Base-by-base conservation (phyloP, 1,284 basidiomycete genomes). In the Sporisorium exsertum region DNA sequence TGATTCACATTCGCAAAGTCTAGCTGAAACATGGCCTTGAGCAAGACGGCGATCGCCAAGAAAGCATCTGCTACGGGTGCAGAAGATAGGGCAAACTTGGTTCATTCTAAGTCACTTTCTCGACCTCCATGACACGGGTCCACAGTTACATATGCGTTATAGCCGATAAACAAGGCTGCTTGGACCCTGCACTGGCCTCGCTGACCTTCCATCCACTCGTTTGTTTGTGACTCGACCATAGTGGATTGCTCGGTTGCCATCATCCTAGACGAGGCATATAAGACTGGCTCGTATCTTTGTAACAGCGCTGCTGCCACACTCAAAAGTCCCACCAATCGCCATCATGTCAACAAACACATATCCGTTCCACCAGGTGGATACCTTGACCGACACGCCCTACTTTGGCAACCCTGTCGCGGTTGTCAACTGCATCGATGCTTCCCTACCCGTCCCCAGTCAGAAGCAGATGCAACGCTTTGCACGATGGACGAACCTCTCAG, bases 391-490 rank as follows among this genome's bases (percentile, higher is more conserved):
- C 33, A 59, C 45, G 16, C 60, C 79, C 2, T 71, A 74, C 47
- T 61, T 57, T 27, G 81, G 81, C 26, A 83, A 83, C 53, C 81
- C 81, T 0, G 79, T 83, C 3, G 81, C 81, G 3, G 81, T 83
- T 3, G 76, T 82, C 33, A 74, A 70, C 53, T 74, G 72, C 27
- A 63, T 74, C 40, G 52, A 69, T 42, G 0, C 62, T 7, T 42
- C 61, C 7, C 45, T 64, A 18, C 58, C 64, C 5, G 46, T 58
- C 0, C 70, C 78, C 0, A 32, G 58, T 1, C 62, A 74, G 29
- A 66, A 72, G 15, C 58, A 75, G 53, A 81, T 81, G 78, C 61
- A 64, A 27, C 32, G 64, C 6, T 80, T 83, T 26, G 81, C 81
- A 3, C 52, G 50, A 10, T 83, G 81, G 81, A 82, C 81, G 12